Percentiles rank a stretch among this genome's conserved stretches.
These are phyloP conservation scores for Pelargonium nanum DNA, from an alignment of 345 rosid genomes.

Conservation along the genomic window DNA sequence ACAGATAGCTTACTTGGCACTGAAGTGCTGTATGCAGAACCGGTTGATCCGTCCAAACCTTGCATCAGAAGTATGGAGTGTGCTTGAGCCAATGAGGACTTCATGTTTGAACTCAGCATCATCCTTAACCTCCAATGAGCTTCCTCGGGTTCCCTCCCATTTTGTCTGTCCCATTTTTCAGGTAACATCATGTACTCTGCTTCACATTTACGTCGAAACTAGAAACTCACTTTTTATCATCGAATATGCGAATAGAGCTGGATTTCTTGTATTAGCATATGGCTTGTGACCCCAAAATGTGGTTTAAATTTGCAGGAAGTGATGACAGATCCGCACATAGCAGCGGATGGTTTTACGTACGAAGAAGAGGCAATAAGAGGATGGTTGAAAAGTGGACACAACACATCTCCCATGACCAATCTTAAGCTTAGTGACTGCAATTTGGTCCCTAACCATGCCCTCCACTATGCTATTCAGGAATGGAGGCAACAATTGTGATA, in stretches of 20 bases:
- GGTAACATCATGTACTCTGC: slow-evolving; percentile 26
- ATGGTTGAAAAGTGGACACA: slow-evolving; percentile 72
- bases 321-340: slow-evolving; percentile 79
- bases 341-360: slow-evolving; percentile 86
- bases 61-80: slow-evolving; percentile 34
- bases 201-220: not conserved
- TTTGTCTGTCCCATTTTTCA: slow-evolving; percentile 87
- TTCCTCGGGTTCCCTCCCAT: slow-evolving; percentile 50
- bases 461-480: slow-evolving; percentile 69
- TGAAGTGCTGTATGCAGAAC: slow-evolving; percentile 54
- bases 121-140: slow-evolving; percentile 29
- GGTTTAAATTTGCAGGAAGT: slow-evolving; percentile 41
- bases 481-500: slow-evolving; percentile 57
- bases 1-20: slow-evolving; percentile 50
- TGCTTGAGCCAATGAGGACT: slow-evolving; percentile 44
- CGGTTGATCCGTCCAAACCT: slow-evolving; percentile 47
- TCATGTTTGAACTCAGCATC: slow-evolving; percentile 23
- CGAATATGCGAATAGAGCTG: not conserved
- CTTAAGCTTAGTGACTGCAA: slow-evolving; percentile 55
- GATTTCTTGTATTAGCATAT: not conserved
- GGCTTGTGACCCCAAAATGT: no score
- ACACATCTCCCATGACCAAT: slow-evolving; percentile 93
- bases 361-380: slow-evolving; percentile 82
- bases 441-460: slow-evolving; percentile 74
- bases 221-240: not conserved